Base-by-base conservation (phyloP, 1,139 yeast species). In the Kodamaea arcana region DNA sequence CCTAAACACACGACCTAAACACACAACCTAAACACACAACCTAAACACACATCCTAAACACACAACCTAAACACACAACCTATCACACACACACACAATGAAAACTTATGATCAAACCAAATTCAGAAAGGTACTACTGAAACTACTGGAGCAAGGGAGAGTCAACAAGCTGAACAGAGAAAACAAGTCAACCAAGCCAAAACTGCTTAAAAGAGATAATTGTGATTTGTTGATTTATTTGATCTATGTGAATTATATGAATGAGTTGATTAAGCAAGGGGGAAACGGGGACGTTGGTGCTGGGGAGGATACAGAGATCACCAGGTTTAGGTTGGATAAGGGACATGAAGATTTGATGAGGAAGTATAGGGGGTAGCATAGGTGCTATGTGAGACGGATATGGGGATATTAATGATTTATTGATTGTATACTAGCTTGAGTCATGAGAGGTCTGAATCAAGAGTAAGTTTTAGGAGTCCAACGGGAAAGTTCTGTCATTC, bases 221-320 rank as follows among this genome's bases (percentile, higher is more conserved):
- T 51, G 68, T 30, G 76, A 69, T 46, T 41, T 75, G 14, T 47
- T 76, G 43, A 49, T 75, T n/a, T 69, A 73, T 38, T 49, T 77
- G 40, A 62, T 76, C 27, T 75, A 75, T 39, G 47, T 73, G 16
- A 60, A 72, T 31, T 77, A 73, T 44, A 36, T 75, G 38, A 59
- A 58, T 32, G 63, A 62, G 13, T 47, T 76, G 30, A 63, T 72
- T 1, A 52, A 58, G 23, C 40, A 40, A 28, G 69, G 62, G 35
- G 65, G 65, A 0, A 53, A 63, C n/a, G 52, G 60, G 11, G 64
- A 65, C 31, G 53, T 65, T 2, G 29, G 60, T 33, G 43, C 62
- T 6, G 68, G 69, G 28, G 55, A 63, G 2, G 28, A 58, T 39
- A 38, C 43, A 44, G 56, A 51, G 24, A 36, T 49, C 23, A 46